Conservation (phyloP, 345 rosid genomes). For the Salix viminalis region DNA sequence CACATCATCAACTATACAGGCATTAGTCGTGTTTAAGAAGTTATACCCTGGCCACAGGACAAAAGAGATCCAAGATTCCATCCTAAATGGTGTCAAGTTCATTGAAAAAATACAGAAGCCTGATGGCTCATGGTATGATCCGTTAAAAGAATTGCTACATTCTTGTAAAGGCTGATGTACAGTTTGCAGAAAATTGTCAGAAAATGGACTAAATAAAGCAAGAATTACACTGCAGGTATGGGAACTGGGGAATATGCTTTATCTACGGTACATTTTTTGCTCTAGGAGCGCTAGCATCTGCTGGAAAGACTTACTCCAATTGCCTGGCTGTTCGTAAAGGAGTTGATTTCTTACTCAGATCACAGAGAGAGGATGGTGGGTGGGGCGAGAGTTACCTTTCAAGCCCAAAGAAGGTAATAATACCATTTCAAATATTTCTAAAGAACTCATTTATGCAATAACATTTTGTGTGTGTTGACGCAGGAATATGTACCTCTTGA, state of each 20-base stretch:
- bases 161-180: too few species aligned
- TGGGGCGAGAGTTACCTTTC: slow-evolving; percentile 30
- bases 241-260: slow-evolving; percentile 31
- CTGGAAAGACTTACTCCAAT: slow-evolving; percentile 21
- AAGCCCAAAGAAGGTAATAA: slow-evolving; percentile 16
- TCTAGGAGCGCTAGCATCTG: slow-evolving; percentile 14
- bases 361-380: slow-evolving; percentile 20
- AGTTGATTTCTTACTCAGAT: slow-evolving; percentile 15
- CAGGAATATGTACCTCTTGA: slow-evolving; percentile 17
- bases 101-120: slow-evolving; percentile 16
- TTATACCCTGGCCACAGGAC: slow-evolving; percentile 17
- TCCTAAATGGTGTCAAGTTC: slow-evolving; percentile 3
- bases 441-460: too few species aligned
- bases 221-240: slow-evolving; percentile 15
- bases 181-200: background rate
- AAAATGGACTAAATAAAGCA: background rate
- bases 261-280: slow-evolving; percentile 19
- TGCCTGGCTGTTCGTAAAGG: slow-evolving; percentile 10
- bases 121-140: slow-evolving; percentile 24
- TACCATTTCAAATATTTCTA: too few species aligned
- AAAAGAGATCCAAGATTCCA: slow-evolving; percentile 16
- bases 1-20: slow-evolving; percentile 21
- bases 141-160: too few species aligned
- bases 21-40: slow-evolving; percentile 12
- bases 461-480: background rate